These are phyloP conservation scores for Ceratobasidium sp. DNA, from an alignment of 1,284 basidiomycete species.

Conservation along the genomic window DNA sequence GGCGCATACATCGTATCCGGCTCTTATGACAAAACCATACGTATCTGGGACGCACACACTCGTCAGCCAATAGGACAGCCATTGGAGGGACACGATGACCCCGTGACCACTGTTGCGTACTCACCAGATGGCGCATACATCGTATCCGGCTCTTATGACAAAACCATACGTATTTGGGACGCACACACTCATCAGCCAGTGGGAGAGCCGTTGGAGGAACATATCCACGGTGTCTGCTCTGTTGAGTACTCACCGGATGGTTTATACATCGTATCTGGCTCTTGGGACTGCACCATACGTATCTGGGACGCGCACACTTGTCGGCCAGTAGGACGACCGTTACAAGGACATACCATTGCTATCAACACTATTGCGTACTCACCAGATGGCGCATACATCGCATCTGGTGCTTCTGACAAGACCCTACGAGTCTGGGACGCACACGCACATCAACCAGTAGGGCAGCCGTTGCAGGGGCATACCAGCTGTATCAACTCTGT, in stretches of 20 bases:
- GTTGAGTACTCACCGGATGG: conserved; percentile 42
- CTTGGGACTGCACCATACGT: conserved; percentile 33
- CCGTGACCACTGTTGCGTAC: too few species aligned
- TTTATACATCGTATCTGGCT: conserved; percentile 13
- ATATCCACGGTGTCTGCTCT: conserved; percentile 8
- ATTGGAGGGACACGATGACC: too few species aligned
- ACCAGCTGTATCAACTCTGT: conserved; percentile 2
- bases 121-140: too few species aligned
- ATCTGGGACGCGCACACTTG: conserved; percentile 37
- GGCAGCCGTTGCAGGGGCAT: conserved; percentile 3
- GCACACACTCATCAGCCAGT: too few species aligned
- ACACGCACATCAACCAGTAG: neutral
- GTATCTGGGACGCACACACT: too few species aligned
- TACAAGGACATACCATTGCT: conserved; percentile 7
- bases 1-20: too few species aligned
- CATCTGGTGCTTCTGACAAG: conserved; percentile 5
- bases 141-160: too few species aligned
- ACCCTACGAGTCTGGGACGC: conserved; percentile 21
- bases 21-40: too few species aligned
- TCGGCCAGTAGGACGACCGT: neutral
- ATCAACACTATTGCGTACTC: conserved; percentile 14
- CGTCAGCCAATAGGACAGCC: too few species aligned
- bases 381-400: conserved; percentile 16
- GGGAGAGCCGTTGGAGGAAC: neutral
- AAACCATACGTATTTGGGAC: too few species aligned